phyloP scores from a whole-genome alignment of 257 asterid genomes.

The Solanum habrochaites region DNA sequence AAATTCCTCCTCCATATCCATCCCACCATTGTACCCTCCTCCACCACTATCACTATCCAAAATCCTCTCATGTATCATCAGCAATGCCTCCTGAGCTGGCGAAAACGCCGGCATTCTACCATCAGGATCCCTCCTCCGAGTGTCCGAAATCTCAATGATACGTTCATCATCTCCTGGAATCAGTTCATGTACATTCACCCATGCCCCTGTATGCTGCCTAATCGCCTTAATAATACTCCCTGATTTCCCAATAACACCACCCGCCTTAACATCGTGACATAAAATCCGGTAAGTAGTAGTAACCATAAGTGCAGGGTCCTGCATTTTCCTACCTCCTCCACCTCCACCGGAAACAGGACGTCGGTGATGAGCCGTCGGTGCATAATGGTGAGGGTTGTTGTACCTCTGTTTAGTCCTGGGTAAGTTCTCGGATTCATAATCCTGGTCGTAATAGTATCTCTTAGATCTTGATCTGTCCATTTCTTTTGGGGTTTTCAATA shows the following conservation, averaged over 20 bases:
- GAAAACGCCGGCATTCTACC: conserved; percentile 62
- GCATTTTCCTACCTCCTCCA: conserved; percentile 44
- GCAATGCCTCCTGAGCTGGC: conserved; percentile 90
- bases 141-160: conserved; percentile 80
- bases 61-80: conserved; percentile 77
- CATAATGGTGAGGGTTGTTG: conserved; percentile 1
- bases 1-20: conserved; percentile 29
- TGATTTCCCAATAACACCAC: conserved; percentile 93
- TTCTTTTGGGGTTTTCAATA: neutral
- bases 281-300: conserved; percentile 75
- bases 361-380: conserved; percentile 1
- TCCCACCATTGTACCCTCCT: conserved; percentile 37
- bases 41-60: conserved; percentile 55
- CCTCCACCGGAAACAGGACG: conserved; percentile 11
- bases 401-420: conserved; percentile 16
- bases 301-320: conserved; percentile 50
- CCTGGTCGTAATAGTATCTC: conserved; percentile 69
- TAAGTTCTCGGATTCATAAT: conserved; percentile 56
- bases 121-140: conserved; percentile 62
- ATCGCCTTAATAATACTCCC: conserved; percentile 80
- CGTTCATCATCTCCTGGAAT: conserved; percentile 85
- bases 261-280: conserved; percentile 79
- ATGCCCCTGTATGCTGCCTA: conserved; percentile 92
- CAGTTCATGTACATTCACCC: conserved; percentile 86
- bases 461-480: conserved; percentile 92